Evolutionary conservation across 2,329 filamentous ascomycete species (phyloP), one percentile per base, ranked within the genome.

Genomic region (Aureobasidium sp.): DNA sequence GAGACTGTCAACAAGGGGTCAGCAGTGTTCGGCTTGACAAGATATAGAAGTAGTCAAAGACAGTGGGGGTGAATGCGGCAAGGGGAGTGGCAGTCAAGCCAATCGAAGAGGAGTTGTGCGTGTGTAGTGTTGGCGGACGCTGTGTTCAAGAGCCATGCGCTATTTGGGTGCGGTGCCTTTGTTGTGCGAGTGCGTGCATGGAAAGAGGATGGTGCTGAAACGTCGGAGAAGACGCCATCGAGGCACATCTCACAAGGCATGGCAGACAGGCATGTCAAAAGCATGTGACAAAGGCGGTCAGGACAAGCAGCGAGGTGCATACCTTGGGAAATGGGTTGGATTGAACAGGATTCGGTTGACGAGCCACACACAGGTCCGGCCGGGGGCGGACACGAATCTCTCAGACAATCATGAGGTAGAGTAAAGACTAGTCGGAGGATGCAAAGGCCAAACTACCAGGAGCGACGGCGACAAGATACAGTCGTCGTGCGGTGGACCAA

Each of bases 291-390:
- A 39, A 57, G 41, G 53, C 53, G 41, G 53, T 57, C 31, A 51
- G 57, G 34, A 45, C 17, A 41, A 60, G 45, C 22, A 60, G 45
- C 45, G 57, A 51, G 25, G 34, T 49, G 57, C 36, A 42, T 51
- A 60, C 57, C 57, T 60, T 47, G 44, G n/a, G 55, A 42, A 59
- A 48, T 37, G 55, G 39, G 55, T 39, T 20, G 51, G 25, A 55
- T 55, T 41, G 51, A 37, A 42, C 42, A 42, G 36, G 25, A 55
- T n/a, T 59, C 44, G 41, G 42, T 59, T 59, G 55, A 48, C 42
- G 55, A 59, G 55, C 55, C 55, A 59, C 55, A 58, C 55, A 59
- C 55, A 59, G 55, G 57, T 60, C 57, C 57, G 57, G 57, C 57
- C 57, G 57, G 57, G 53, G 45, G 57, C 57, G 57, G 57, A 60